Evolutionary conservation across 352 stramenopile species (phyloP).

Genomic region (Pythium angustatum): DNA sequence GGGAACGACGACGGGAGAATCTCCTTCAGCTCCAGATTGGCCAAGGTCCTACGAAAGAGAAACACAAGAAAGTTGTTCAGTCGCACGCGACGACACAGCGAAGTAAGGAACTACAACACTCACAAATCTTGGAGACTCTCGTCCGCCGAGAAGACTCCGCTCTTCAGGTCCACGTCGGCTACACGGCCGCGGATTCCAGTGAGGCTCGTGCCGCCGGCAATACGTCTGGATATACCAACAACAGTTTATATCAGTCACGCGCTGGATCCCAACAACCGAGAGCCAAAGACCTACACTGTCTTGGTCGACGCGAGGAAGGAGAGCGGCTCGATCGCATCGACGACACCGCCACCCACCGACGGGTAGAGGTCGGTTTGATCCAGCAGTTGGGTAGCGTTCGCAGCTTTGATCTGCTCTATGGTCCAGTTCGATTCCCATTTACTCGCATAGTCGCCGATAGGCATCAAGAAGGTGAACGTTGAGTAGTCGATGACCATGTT

Average conservation of each 20-base stretch:
- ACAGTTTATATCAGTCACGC: no score
- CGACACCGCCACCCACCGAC: conserved; percentile 13
- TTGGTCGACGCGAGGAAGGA: conserved; percentile 25
- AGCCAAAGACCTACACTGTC: conserved; percentile 26
- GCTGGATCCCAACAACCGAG: no score
- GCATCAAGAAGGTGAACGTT: conserved; percentile 56
- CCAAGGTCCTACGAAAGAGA: conserved; percentile 37
- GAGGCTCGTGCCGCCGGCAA: conserved; percentile 50
- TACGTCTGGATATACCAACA: conserved; percentile 33
- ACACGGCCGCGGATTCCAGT: conserved; percentile 47
- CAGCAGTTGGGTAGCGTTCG: neutral
- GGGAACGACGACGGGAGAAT: conserved; percentile 53
- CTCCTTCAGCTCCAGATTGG: conserved; percentile 51
- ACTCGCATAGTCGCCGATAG: conserved; percentile 48
- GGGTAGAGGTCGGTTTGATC: conserved; percentile 27
- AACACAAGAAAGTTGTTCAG: neutral
- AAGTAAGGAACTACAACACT: conserved; percentile 25
- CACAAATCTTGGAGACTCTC: conserved; percentile 46
- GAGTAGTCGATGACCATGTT: conserved; percentile 51
- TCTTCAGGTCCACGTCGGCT: conserved; percentile 37
- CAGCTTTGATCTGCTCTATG: conserved; percentile 18
- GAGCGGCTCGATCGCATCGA: conserved; percentile 28
- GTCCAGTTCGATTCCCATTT: conserved; percentile 50
- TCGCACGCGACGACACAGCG: neutral
- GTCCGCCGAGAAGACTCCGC: conserved; percentile 37